These are phyloP conservation scores for Phanerodontia chrysosporium DNA, from an alignment of 768 basidiomycete genomes.

Conservation along the genomic window DNA sequence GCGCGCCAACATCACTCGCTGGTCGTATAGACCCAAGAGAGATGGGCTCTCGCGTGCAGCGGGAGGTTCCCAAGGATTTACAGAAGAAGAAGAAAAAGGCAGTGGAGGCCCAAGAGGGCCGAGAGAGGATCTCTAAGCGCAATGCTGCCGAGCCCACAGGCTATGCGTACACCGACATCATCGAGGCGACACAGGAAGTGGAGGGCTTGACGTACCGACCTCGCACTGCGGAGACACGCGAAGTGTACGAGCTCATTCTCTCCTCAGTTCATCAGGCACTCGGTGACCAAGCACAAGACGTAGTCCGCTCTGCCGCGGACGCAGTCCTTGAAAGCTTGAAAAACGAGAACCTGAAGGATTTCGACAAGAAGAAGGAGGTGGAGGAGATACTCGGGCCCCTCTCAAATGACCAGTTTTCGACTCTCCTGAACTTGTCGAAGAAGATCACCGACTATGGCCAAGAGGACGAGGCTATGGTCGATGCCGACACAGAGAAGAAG, in stretches of 20 bases:
- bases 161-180: constrained; percentile 85
- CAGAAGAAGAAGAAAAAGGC: constrained; percentile 94
- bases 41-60: constrained; percentile 89
- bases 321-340: constrained; percentile 84
- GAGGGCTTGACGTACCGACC: constrained; percentile 93
- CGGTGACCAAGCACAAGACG: constrained; percentile 94
- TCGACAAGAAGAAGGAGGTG: constrained; percentile 95
- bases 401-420: constrained; percentile 71
- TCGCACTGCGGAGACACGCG: constrained; percentile 88
- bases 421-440: constrained; percentile 81
- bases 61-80: constrained; percentile 80
- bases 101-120: constrained; percentile 49
- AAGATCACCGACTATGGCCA: constrained; percentile 95
- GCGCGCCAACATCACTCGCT: constrained; percentile 87
- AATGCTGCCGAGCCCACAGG: constrained; percentile 54
- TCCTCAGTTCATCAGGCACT: constrained; percentile 76
- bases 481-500: constrained; percentile 76
- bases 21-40: constrained; percentile 86
- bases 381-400: constrained; percentile 72
- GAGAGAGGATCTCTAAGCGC: constrained; percentile 59
- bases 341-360: constrained; percentile 85
- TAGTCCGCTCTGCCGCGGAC: constrained; percentile 95
- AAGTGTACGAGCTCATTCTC: constrained; percentile 90
- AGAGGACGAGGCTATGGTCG: constrained; percentile 75
- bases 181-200: constrained; percentile 90